A percentile compares a stretch with the other conserved stretches of the same genome.
Evolutionary conservation across 176 grass and related monocot species (phyloP).

Genomic region (Saccharum officinarum): DNA sequence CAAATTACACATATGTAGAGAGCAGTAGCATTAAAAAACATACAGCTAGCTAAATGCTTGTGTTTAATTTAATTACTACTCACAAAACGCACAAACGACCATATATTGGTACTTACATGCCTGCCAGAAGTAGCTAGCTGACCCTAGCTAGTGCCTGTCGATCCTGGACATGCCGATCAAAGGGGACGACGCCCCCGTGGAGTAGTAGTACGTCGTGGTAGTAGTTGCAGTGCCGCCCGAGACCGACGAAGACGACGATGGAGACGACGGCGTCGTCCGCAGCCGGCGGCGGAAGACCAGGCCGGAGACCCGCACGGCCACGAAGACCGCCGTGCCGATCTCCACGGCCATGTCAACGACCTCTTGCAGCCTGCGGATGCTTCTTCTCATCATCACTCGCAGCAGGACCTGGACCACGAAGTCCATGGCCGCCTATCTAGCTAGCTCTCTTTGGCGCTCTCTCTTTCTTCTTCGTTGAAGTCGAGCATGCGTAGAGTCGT

Average conservation of each 20-base stretch:
- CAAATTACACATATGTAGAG: neutral
- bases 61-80: constrained; percentile 10
- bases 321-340: constrained; percentile 40
- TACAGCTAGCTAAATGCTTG: neutral
- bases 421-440: constrained; percentile 13
- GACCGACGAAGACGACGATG: neutral
- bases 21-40: neutral
- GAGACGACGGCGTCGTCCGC: neutral
- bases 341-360: constrained; percentile 35
- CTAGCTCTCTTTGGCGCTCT: too few relatives aligned
- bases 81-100: neutral
- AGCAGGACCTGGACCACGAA: constrained; percentile 44
- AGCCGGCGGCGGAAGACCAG: constrained; percentile 3
- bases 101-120: neutral
- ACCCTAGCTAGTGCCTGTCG: constrained; percentile 42
- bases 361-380: constrained; percentile 60
- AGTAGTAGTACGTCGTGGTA: constrained; percentile 37
- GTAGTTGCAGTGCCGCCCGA: neutral
- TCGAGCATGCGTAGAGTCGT: too few relatives aligned
- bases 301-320: constrained; percentile 50
- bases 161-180: constrained; percentile 47
- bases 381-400: constrained; percentile 57
- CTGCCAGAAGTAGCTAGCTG: neutral
- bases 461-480: neutral
- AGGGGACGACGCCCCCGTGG: constrained; percentile 38